A percentile compares a stretch with the other conserved stretches of the same genome.
phyloP scores from a whole-genome alignment of 2,329 filamentous ascomycete species.

The Camillea tinctor region DNA sequence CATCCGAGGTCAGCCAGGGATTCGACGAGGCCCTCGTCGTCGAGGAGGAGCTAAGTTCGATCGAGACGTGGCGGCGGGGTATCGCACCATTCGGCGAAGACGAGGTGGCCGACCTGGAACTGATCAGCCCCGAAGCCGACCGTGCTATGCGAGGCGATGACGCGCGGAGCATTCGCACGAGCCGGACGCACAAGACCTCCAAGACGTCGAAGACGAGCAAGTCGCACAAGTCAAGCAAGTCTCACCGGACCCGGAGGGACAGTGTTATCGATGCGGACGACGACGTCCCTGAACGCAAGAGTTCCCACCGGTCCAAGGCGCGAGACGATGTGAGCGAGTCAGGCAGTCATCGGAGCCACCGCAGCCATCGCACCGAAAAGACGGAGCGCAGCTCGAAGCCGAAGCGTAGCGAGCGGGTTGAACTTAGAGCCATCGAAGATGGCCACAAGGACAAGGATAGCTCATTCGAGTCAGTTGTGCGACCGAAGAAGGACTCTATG shows the following conservation, averaged over 20 bases:
- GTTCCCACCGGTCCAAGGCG: constrained; percentile 27
- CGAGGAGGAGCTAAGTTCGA: constrained; percentile 57
- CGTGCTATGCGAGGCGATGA: constrained; percentile 38
- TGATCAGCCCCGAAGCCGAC: constrained; percentile 57
- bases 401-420: constrained; percentile 28
- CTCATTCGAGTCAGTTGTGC: constrained; percentile 39
- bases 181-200: constrained; percentile 26
- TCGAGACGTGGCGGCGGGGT: constrained; percentile 59
- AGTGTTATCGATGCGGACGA: constrained; percentile 9
- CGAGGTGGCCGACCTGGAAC: constrained; percentile 51
- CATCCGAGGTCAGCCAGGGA: constrained; percentile 28
- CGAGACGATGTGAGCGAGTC: constrained; percentile 34
- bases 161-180: constrained; percentile 19
- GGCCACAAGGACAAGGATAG: constrained; percentile 35
- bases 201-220: constrained; percentile 32
- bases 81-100: constrained; percentile 48
- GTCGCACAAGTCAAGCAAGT: constrained; percentile 27
- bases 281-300: constrained; percentile 21
- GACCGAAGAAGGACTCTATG: constrained; percentile 51
- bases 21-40: constrained; percentile 57
- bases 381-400: constrained; percentile 33
- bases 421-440: constrained; percentile 36
- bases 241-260: constrained; percentile 22
- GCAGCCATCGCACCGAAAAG: constrained; percentile 36
- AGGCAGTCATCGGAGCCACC: constrained; percentile 33